Conservation (phyloP, 148 eudicot genomes). For the Rhododendron molle region DNA sequence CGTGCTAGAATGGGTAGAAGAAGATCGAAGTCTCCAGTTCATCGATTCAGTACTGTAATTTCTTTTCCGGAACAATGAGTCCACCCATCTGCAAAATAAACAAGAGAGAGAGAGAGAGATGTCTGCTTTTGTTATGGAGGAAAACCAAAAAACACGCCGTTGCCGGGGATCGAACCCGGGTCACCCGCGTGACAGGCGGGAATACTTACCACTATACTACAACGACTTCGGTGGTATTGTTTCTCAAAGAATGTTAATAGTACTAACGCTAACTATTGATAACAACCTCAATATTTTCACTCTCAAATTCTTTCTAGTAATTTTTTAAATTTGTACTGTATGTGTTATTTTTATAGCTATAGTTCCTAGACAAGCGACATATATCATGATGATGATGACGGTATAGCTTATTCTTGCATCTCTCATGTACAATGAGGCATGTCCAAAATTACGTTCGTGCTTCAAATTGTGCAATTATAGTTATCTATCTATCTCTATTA, state of each 20-base stretch:
- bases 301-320: too few relatives aligned
- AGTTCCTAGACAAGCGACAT: too few relatives aligned
- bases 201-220: conserved; percentile 99
- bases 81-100: background rate
- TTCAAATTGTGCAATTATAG: background rate
- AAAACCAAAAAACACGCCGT: conserved; percentile 36
- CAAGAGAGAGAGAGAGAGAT: background rate
- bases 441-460: background rate
- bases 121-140: background rate
- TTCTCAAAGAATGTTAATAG: too few relatives aligned
- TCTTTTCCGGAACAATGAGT: background rate
- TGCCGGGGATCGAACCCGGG: conserved; percentile 99
- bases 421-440: background rate
- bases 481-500: too few relatives aligned
- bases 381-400: too few relatives aligned
- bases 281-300: too few relatives aligned
- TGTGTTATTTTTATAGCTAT: too few relatives aligned
- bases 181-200: conserved; percentile 99
- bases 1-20: background rate
- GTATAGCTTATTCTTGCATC: too few relatives aligned
- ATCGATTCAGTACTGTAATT: background rate
- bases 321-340: too few relatives aligned
- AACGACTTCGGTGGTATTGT: conserved; percentile 36
- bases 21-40: background rate
- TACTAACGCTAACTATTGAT: too few relatives aligned